Base-by-base conservation (phyloP, 2,329 filamentous ascomycete genomes). In the Pyrenochaeta sp. region DNA sequence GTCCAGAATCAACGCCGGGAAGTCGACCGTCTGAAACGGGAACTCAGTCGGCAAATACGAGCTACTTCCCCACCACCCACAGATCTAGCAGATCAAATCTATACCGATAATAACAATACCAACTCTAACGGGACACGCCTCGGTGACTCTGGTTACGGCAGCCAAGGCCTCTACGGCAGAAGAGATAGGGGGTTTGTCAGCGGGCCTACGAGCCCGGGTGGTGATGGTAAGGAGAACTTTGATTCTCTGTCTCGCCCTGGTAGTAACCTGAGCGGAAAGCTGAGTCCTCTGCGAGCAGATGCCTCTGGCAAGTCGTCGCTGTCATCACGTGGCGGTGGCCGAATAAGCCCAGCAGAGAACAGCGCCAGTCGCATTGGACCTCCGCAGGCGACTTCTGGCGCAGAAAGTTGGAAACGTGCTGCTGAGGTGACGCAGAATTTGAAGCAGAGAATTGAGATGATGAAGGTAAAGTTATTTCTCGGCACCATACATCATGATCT, bases 371-470 rank as follows among this genome's bases (percentile, higher is more conserved):
- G 68, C 28, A 62, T 71, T 39, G 66, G 68, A 10, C 58, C 59
- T 49, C 59, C 64, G 50, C 75, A 77, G 54, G 72, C 65, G 56
- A 50, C 73, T 60, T 58, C 75, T 64, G 67, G 78, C 67, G 79
- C 76, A 52, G 95, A 99, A 81, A 98, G 93, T 76, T 99, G 95
- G 95, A 96, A 93, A 81, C 85, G 95, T 67, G 95, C 95, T 19
- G 95, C 95, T 2, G 95, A 99, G 81, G 95, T 99, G 56, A 99
- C 95, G 53, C 97, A 93, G 78, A 95, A 97, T 77, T 79, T 99
- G 72, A 99, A 98, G 82, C 93, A 94, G 51, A 88, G 95, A 76
- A 99, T 99, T 78, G 95, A 98, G 82, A 91, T 95, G 83, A 99
- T 99, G 95, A 99, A 98, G 85, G 87, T 85, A 71, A 81, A 42